Evolutionary conservation across 2,329 filamentous ascomycete species (phyloP).

Genomic region (Sarocladiaceae sp.): DNA sequence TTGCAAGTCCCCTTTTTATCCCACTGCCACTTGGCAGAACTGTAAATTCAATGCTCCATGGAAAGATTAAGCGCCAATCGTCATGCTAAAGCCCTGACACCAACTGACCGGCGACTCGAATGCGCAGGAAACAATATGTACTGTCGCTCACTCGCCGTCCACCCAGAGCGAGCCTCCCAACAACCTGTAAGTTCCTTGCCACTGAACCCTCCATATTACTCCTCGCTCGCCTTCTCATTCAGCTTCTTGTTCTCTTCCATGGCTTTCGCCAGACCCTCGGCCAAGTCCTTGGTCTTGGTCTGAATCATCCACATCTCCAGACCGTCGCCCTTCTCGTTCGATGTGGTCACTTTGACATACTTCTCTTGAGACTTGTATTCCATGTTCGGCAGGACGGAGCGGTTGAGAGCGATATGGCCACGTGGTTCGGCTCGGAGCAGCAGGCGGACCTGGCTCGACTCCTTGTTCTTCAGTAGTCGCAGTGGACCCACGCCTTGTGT

Average conservation of each 20-base stretch:
- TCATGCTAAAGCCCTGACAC: slow-evolving; percentile 12
- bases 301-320: slow-evolving; percentile 67
- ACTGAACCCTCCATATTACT: slow-evolving; percentile 22
- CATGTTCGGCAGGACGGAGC: slow-evolving; percentile 52
- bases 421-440: slow-evolving; percentile 69
- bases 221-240: slow-evolving; percentile 53
- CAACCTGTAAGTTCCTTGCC: not conserved
- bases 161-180: no score
- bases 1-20: slow-evolving; percentile 5
- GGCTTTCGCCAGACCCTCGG: slow-evolving; percentile 44
- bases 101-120: slow-evolving; percentile 2
- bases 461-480: slow-evolving; percentile 67
- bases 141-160: slow-evolving; percentile 1
- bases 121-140: slow-evolving; percentile 4
- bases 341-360: slow-evolving; percentile 52
- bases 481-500: slow-evolving; percentile 66
- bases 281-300: slow-evolving; percentile 58
- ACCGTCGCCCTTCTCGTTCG: slow-evolving; percentile 50
- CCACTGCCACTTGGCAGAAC: slow-evolving; percentile 6
- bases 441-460: slow-evolving; percentile 59
- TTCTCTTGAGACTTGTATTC: slow-evolving; percentile 57
- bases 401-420: slow-evolving; percentile 69
- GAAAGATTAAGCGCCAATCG: slow-evolving; percentile 5
- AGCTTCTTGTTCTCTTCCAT: slow-evolving; percentile 49
- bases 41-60: slow-evolving; percentile 1